These are phyloP conservation scores for Leptographium galeiforme DNA, from an alignment of 2,329 filamentous ascomycete genomes.

Conservation along the genomic window DNA sequence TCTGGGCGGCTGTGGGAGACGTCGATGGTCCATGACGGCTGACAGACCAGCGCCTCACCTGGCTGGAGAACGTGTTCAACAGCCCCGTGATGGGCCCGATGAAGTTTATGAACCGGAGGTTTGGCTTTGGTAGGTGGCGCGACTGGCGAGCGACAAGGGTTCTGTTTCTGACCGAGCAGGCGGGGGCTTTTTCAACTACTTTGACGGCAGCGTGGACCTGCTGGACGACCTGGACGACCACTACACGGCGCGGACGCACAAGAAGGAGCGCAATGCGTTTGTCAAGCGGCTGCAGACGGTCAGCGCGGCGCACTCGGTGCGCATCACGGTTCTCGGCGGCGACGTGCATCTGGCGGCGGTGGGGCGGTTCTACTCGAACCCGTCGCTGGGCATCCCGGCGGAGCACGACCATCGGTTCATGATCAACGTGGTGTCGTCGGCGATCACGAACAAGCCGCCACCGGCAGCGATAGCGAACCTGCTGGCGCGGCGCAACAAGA, in stretches of 20 bases:
- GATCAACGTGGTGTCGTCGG: slow-evolving; percentile 85
- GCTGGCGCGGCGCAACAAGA: slow-evolving; percentile 78
- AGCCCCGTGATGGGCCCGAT: slow-evolving; percentile 81
- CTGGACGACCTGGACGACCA: slow-evolving; percentile 91
- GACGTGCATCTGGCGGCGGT: slow-evolving; percentile 89
- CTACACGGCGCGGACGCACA: slow-evolving; percentile 86
- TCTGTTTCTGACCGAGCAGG: slow-evolving; percentile 16
- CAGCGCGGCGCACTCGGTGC: slow-evolving; percentile 73
- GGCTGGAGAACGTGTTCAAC: slow-evolving; percentile 83
- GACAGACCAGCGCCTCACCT: slow-evolving; percentile 59
- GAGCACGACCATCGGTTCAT: slow-evolving; percentile 88
- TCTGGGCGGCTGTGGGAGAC: not conserved
- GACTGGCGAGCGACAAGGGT: not conserved
- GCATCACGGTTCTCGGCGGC: slow-evolving; percentile 83
- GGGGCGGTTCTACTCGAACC: slow-evolving; percentile 89
- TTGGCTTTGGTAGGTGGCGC: slow-evolving; percentile 45
- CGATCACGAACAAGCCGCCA: slow-evolving; percentile 90
- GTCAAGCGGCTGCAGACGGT: slow-evolving; percentile 73
- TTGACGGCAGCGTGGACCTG: slow-evolving; percentile 86
- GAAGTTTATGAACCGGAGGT: slow-evolving; percentile 79
- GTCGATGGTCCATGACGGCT: not conserved
- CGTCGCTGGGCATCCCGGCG: slow-evolving; percentile 60
- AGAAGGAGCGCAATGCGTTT: slow-evolving; percentile 67
- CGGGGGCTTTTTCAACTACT: slow-evolving; percentile 80
- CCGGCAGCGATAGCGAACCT: slow-evolving; percentile 80